Evolutionary conservation across 352 stramenopile species (phyloP), one percentile per base, ranked within the genome.

Genomic region (Phytophthora idaei): DNA sequence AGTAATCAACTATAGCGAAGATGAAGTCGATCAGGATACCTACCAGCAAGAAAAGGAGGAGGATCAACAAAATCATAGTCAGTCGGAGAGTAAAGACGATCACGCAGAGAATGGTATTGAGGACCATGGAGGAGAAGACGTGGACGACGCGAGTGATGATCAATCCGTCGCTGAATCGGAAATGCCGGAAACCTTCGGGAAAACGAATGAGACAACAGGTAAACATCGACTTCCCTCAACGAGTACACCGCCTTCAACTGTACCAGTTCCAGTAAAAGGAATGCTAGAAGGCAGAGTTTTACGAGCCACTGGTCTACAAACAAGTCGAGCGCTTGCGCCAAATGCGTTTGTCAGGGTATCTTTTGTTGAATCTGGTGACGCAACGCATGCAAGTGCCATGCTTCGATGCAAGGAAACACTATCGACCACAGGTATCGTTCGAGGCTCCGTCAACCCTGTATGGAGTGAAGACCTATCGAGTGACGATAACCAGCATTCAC

Each of bases 371-470:
- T 77, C 71, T 10, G 51, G 67, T 10, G 49, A 67, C 29, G 53
- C 32, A 34, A 62, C 44, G 6, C 68, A 65, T 27, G n/a, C 53
- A 9, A 76, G 53, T 32, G 56, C 87, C 15, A 91, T 92, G 77
- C 65, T 93, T 45, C 71, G 81, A n/a, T 90, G 83, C 61, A 93
- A 92, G 34, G 67, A 81, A 28, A 71, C 60, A 5, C 65, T 93
- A 5, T 59, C 63, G 9, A 81, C 58, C 10, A 93, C 83, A 7
- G 51, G 29, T 0, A 50, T 77, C 12, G 57, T 63, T 12, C n/a
- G 25, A 32, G 41, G 39, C 11, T 78, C 69, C 0, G 58, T 28
- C 5, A 63, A 81, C 41, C 81, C 81, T n/a, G 57, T 78, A 3
- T 93, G 85, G 83, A 83, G 76, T 37, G 67, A 81, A 31, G 59